A percentile compares a stretch with the other conserved stretches of the same genome.
These are phyloP conservation scores for Arachis hypogaea DNA, from an alignment of 306 rosid genomes.

Conservation along the genomic window DNA sequence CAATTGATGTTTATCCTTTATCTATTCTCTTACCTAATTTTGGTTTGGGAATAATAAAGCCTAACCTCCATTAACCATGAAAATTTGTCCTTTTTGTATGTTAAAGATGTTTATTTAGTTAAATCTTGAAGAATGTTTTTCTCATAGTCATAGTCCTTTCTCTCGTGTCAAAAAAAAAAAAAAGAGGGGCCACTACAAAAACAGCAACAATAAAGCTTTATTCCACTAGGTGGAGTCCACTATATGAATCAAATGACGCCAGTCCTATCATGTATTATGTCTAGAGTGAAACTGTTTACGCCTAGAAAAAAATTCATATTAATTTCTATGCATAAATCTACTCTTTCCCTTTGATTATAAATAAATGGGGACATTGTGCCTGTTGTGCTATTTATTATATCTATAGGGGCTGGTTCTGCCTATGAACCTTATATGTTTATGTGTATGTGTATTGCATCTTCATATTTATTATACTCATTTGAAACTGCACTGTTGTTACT, in stretches of 20 bases:
- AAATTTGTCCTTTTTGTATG: slow-evolving; percentile 31
- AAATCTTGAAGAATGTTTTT: slow-evolving; percentile 17
- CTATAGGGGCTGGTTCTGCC: slow-evolving; percentile 14
- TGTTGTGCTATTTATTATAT: slow-evolving; percentile 18
- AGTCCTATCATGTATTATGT: too few species aligned
- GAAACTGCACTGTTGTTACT: slow-evolving; percentile 23
- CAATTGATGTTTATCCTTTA: slow-evolving; percentile 29
- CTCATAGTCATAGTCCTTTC: slow-evolving; percentile 18
- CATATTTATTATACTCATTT: slow-evolving; percentile 21
- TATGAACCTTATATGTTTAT: neutral
- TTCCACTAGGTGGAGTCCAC: too few species aligned
- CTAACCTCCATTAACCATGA: slow-evolving; percentile 33
- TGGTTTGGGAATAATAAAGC: slow-evolving; percentile 37
- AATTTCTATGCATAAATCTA: neutral
- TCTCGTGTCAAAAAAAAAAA: neutral
- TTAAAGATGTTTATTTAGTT: neutral
- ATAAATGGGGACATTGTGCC: neutral
- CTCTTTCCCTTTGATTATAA: slow-evolving; percentile 13
- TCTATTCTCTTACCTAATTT: slow-evolving; percentile 40
- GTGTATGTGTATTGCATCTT: slow-evolving; percentile 17
- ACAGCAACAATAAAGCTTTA: too few species aligned
- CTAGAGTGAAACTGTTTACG: too few species aligned
- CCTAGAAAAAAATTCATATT: neutral
- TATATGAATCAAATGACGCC: too few species aligned
- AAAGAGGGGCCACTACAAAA: too few species aligned